These are phyloP conservation scores for Asterella californica DNA, from an alignment of 225 moss, liverwort and hornwort species.

Conservation along the genomic window DNA sequence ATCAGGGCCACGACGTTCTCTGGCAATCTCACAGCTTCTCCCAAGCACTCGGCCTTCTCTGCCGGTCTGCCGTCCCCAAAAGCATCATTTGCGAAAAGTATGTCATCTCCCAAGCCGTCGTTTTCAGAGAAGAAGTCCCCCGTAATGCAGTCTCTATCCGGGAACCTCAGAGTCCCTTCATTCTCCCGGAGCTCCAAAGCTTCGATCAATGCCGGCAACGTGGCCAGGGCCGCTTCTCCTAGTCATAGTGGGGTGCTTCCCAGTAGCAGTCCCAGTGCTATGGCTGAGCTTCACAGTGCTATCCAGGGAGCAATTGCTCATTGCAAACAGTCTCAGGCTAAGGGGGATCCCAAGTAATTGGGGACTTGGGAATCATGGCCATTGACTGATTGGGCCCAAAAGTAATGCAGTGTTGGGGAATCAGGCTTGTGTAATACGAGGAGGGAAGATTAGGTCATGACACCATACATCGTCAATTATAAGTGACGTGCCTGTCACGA, in stretches of 20 bases:
- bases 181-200: constrained; percentile 50
- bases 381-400: neutral
- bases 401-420: neutral
- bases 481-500: neutral
- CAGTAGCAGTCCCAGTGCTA: constrained; percentile 55
- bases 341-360: neutral
- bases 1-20: constrained; percentile 31
- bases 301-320: constrained; percentile 96
- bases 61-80: constrained; percentile 21
- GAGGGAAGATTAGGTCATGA: neutral
- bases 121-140: constrained; percentile 28
- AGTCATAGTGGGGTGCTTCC: constrained; percentile 47
- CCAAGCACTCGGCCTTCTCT: constrained; percentile 16
- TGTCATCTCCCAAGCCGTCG: constrained; percentile 17
- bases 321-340: constrained; percentile 78
- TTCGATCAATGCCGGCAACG: constrained; percentile 43
- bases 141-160: constrained; percentile 19
- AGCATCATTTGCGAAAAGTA: constrained; percentile 3
- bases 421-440: neutral
- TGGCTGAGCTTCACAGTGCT: constrained; percentile 84
- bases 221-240: constrained; percentile 44
- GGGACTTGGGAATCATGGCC: neutral
- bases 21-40: constrained; percentile 29
- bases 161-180: constrained; percentile 43
- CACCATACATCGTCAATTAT: neutral